phyloP scores from a whole-genome alignment of 2,329 filamentous ascomycete genomes.

The Aspergillus fischeri region DNA sequence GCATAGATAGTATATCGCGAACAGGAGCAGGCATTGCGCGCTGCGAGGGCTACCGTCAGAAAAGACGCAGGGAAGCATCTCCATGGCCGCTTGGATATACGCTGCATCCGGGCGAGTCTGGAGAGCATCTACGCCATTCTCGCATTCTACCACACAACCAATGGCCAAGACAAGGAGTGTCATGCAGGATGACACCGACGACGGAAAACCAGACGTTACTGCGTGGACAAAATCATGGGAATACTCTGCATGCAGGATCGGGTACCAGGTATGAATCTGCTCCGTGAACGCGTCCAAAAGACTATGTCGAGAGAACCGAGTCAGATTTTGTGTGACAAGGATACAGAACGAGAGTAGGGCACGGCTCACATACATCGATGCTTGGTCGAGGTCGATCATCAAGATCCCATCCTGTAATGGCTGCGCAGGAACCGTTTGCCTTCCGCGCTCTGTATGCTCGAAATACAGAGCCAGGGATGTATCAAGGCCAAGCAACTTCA shows the following conservation, averaged over 20 bases:
- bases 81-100: constrained; percentile 3
- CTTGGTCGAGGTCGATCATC: too few relatives aligned
- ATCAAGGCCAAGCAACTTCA: too few relatives aligned
- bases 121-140: too few relatives aligned
- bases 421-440: too few relatives aligned
- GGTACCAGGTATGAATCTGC: constrained; percentile 8
- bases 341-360: neutral
- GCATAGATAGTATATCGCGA: constrained; percentile 6
- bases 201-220: neutral
- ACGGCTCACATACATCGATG: too few relatives aligned
- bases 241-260: constrained; percentile 3
- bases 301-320: too few relatives aligned
- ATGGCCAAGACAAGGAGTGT: constrained; percentile 1
- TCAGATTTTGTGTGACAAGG: neutral
- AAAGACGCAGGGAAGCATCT: constrained; percentile 1
- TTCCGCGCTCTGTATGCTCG: too few relatives aligned
- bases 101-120: neutral
- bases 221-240: constrained; percentile 3
- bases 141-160: neutral
- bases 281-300: neutral
- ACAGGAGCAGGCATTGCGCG: constrained; percentile 1
- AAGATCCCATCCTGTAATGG: too few relatives aligned
- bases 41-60: neutral
- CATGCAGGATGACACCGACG: neutral
- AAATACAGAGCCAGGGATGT: too few relatives aligned